These are phyloP conservation scores for Pseudogymnoascus sp. DNA, from an alignment of 2,329 filamentous ascomycete genomes.

Conservation along the genomic window DNA sequence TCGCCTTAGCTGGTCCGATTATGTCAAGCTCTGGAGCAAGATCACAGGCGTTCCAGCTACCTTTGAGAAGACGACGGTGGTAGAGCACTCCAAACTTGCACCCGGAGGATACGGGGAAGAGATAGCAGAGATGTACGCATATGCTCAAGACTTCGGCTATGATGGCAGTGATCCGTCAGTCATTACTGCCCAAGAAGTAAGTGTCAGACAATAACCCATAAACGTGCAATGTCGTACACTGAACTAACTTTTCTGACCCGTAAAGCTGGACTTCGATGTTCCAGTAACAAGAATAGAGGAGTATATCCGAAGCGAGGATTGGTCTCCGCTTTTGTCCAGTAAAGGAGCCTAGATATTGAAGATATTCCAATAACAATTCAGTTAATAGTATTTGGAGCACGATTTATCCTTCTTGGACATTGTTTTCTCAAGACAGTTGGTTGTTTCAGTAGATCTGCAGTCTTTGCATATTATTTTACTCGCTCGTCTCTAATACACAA, in stretches of 20 bases:
- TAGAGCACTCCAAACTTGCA: conserved; percentile 23
- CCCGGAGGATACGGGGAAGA: conserved; percentile 28
- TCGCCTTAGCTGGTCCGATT: conserved; percentile 13
- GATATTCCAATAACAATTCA: background rate
- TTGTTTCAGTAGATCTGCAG: background rate
- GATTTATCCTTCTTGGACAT: background rate
- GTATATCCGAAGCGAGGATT: conserved; percentile 11
- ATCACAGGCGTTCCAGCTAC: conserved; percentile 14
- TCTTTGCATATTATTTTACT: background rate
- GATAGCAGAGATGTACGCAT: conserved; percentile 26
- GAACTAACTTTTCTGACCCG: background rate
- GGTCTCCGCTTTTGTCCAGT: conserved; percentile 7
- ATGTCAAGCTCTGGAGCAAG: conserved; percentile 18
- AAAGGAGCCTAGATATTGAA: background rate
- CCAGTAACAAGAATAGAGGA: conserved; percentile 9
- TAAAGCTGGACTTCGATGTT: conserved; percentile 7
- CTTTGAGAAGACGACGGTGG: conserved; percentile 14
- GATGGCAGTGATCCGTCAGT: conserved; percentile 28
- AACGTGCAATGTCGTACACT: background rate
- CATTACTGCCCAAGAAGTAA: conserved; percentile 15
- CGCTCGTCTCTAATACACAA: background rate
- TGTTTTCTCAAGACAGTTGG: background rate
- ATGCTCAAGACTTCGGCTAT: conserved; percentile 25
- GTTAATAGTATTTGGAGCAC: background rate
- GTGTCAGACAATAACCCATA: background rate